Evolutionary conservation across 2,329 filamentous ascomycete species (phyloP).

Genomic region (Blastomyces silverae): DNA sequence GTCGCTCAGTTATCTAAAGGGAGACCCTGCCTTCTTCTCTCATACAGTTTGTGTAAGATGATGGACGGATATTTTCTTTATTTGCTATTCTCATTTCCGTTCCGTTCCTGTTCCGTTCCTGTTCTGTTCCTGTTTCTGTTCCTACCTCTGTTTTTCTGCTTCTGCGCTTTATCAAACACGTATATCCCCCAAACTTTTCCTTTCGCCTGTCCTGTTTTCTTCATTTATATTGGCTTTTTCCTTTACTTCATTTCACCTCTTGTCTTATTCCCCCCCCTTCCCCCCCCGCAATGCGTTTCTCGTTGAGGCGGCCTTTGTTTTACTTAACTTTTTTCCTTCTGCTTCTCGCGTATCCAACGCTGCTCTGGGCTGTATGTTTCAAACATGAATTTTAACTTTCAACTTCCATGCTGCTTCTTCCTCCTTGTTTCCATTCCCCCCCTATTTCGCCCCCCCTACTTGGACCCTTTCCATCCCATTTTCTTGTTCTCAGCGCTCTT

Average conservation of each 20-base stretch:
- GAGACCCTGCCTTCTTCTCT: neutral
- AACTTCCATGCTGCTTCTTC: neutral
- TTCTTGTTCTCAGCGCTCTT: neutral
- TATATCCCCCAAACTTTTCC: neutral
- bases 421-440: neutral
- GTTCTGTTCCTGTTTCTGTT: neutral
- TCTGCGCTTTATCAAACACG: neutral
- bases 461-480: neutral
- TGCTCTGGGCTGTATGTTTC: constrained; percentile 2
- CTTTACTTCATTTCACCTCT: neutral
- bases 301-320: neutral
- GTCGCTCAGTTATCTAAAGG: neutral
- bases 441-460: no score
- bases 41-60: constrained; percentile 3
- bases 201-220: neutral
- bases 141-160: neutral
- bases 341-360: neutral
- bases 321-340: neutral
- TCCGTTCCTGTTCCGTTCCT: neutral
- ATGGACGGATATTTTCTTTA: neutral
- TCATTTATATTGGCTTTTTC: neutral
- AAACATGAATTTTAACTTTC: constrained; percentile 2
- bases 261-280: neutral
- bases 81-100: neutral
- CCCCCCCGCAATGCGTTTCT: neutral